Evolutionary conservation across 345 rosid genomes (phyloP).

Genomic region (Eucalyptus fibrosa): DNA sequence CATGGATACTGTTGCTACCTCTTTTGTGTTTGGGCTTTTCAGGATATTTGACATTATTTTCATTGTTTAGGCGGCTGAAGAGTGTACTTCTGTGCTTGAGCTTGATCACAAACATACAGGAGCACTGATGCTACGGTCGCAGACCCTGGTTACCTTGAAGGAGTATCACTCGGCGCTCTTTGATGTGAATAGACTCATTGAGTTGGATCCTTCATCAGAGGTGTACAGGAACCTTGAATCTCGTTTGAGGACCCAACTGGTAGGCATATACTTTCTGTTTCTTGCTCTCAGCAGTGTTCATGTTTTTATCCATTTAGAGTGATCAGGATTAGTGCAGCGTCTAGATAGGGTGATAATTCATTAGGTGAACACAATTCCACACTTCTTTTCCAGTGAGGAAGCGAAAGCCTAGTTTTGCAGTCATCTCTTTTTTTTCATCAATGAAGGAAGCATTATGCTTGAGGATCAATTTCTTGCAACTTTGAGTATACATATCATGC

Average conservation of each 20-base stretch:
- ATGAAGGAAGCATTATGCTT: neutral
- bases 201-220: constrained; percentile 73
- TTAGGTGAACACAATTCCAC: neutral
- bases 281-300: neutral
- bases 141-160: constrained; percentile 77
- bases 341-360: neutral
- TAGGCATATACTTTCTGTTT: constrained; percentile 3
- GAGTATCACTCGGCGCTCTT: constrained; percentile 81
- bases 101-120: constrained; percentile 84
- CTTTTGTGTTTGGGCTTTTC: neutral
- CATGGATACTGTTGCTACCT: neutral
- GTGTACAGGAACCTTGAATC: constrained; percentile 72
- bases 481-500: neutral
- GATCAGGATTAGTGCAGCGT: neutral
- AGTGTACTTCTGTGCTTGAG: constrained; percentile 89
- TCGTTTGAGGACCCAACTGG: constrained; percentile 88
- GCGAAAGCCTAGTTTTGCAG: neutral
- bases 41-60: neutral
- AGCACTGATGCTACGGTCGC: constrained; percentile 88
- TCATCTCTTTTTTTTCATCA: neutral
- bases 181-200: constrained; percentile 81
- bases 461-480: neutral
- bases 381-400: neutral
- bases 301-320: neutral
- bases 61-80: constrained; percentile 65